A percentile compares a stretch with the other conserved stretches of the same genome.
Conservation (phyloP, 768 basidiomycete genomes). For the Floccularia luteovirens region DNA sequence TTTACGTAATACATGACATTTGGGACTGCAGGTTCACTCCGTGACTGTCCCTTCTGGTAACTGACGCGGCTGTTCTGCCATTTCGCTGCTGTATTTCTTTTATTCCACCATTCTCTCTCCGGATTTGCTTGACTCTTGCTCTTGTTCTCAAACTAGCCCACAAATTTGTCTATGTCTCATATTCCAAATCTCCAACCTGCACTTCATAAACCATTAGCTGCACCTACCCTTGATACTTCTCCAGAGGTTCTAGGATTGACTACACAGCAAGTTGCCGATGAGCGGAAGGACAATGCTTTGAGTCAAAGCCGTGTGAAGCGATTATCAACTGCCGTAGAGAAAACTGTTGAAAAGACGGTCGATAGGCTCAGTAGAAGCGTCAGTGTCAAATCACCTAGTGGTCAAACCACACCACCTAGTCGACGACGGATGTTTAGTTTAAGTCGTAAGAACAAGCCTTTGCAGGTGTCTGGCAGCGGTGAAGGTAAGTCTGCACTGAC, state of each 20-base stretch:
- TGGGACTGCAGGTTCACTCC: background rate
- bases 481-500: constrained; percentile 15
- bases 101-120: background rate
- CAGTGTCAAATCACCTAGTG: constrained; percentile 26
- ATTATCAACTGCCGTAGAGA: constrained; percentile 38
- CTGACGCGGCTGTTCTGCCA: constrained; percentile 1
- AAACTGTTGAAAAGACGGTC: constrained; percentile 45
- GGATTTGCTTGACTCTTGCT: background rate
- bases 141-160: too few relatives aligned
- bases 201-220: constrained; percentile 14
- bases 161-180: constrained; percentile 17
- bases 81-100: too few relatives aligned
- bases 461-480: constrained; percentile 27
- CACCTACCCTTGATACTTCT: constrained; percentile 22
- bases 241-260: constrained; percentile 21
- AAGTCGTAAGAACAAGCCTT: constrained; percentile 42
- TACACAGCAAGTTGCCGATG: constrained; percentile 17
- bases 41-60: too few relatives aligned
- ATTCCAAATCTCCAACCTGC: constrained; percentile 14
- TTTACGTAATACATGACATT: too few relatives aligned
- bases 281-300: constrained; percentile 16
- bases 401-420: constrained; percentile 22
- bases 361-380: constrained; percentile 60
- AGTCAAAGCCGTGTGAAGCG: constrained; percentile 45
- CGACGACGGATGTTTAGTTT: constrained; percentile 51